phyloP scores from a whole-genome alignment of 2,329 filamentous ascomycete species.

The Apiospora phragmitis region DNA sequence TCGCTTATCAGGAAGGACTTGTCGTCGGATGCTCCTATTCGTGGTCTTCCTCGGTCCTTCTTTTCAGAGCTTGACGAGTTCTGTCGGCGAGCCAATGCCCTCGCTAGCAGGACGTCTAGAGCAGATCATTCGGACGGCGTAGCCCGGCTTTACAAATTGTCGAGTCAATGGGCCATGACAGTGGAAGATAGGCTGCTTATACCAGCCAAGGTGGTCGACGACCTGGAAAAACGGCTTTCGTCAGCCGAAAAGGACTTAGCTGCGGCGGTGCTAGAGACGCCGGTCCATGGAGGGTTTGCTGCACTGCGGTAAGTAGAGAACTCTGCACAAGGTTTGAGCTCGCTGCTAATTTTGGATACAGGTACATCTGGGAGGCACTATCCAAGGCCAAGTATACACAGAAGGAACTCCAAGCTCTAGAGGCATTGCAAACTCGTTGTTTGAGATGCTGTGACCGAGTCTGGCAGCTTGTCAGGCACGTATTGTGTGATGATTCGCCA shows the following conservation, averaged over 20 bases:
- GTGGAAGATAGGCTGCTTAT: conserved; percentile 48
- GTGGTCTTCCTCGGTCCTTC: conserved; percentile 18
- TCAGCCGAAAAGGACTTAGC: conserved; percentile 66
- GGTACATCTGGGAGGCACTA: conserved; percentile 55
- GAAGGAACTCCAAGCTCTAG: conserved; percentile 36
- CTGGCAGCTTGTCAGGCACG: conserved; percentile 73
- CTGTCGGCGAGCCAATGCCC: conserved; percentile 51
- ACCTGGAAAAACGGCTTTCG: conserved; percentile 64
- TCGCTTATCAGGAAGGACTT: conserved; percentile 36
- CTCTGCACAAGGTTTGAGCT: background rate
- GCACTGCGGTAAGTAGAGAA: conserved; percentile 53
- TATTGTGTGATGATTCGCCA: conserved; percentile 91
- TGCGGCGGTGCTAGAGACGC: conserved; percentile 63
- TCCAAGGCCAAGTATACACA: conserved; percentile 41
- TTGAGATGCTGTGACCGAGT: conserved; percentile 64
- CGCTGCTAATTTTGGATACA: conserved; percentile 23
- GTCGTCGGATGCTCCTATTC: conserved; percentile 14
- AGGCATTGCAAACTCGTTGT: conserved; percentile 53
- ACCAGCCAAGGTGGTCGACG: conserved; percentile 57
- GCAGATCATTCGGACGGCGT: conserved; percentile 93
- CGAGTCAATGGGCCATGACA: conserved; percentile 58
- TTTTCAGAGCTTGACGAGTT: conserved; percentile 45
- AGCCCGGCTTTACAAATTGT: conserved; percentile 71
- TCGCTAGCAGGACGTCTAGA: conserved; percentile 71
- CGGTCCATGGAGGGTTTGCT: conserved; percentile 70